A percentile compares a stretch with the other conserved stretches of the same genome.
phyloP scores from a whole-genome alignment of 108 stramenopile genomes.

The Cyclostephanos tholiformis region DNA sequence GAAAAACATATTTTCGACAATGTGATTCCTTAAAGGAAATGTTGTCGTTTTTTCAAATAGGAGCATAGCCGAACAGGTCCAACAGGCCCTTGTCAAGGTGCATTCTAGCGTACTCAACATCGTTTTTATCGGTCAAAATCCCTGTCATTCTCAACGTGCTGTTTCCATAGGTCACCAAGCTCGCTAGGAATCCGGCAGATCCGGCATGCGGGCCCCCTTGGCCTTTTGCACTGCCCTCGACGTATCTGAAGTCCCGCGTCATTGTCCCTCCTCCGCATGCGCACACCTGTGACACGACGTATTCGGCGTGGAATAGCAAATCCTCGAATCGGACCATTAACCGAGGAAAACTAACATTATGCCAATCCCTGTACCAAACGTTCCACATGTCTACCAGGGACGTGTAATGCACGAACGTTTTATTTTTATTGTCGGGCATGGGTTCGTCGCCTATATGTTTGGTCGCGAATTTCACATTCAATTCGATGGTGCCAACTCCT shows the following conservation, averaged over 20 bases:
- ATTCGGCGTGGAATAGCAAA: constrained; percentile 71
- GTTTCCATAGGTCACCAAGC: constrained; percentile 75
- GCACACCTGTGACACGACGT: constrained; percentile 59
- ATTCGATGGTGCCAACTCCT: constrained; percentile 13
- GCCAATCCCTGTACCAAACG: constrained; percentile 72
- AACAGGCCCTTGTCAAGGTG: constrained; percentile 59
- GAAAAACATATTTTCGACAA: not conserved
- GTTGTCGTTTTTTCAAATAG: constrained; percentile 9
- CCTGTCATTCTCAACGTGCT: constrained; percentile 53
- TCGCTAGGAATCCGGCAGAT: constrained; percentile 63
- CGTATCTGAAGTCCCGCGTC: constrained; percentile 52
- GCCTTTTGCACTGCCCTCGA: constrained; percentile 62
- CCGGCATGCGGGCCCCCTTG: constrained; percentile 55
- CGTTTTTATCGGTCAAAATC: constrained; percentile 50
- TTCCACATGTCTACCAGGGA: constrained; percentile 73
- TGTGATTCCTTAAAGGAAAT: constrained; percentile 5
- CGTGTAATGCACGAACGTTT: constrained; percentile 49
- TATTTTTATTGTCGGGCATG: constrained; percentile 24
- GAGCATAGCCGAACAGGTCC: constrained; percentile 57
- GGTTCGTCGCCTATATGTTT: constrained; percentile 35
- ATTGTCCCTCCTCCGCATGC: constrained; percentile 70
- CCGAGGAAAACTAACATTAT: constrained; percentile 67
- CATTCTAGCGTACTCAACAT: constrained; percentile 51
- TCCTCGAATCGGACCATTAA: constrained; percentile 87
- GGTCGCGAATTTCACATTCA: constrained; percentile 39